Percentiles rank a stretch among this genome's conserved stretches.
Conservation (phyloP, 768 basidiomycete genomes). For the Phlebiopsis gigantea region DNA sequence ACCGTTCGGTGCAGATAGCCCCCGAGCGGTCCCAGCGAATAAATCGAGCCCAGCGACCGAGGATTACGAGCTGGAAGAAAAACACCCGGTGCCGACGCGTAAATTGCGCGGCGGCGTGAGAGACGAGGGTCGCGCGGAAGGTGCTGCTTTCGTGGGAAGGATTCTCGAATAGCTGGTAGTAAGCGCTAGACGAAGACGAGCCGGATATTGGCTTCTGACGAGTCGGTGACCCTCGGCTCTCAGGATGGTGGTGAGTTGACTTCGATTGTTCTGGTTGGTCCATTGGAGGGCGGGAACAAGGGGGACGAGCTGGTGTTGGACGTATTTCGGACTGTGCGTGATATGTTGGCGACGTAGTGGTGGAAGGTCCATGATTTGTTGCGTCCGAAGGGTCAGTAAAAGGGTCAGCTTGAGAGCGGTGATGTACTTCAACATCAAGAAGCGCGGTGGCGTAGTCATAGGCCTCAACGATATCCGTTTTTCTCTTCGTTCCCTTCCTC, state of each 20-base stretch:
- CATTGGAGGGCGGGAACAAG: background rate
- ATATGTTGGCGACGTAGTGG: background rate
- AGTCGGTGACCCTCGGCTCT: background rate
- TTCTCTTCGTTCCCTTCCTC: background rate
- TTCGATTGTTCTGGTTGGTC: background rate
- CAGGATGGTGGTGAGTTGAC: background rate
- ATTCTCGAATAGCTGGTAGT: background rate
- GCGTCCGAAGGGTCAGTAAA: background rate
- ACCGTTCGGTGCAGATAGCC: background rate
- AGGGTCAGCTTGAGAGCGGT: background rate
- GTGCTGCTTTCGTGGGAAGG: background rate
- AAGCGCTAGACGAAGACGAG: background rate
- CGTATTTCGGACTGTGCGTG: too few species aligned
- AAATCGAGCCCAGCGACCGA: constrained; percentile 13
- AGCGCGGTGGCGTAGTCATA: background rate
- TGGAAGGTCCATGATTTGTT: background rate
- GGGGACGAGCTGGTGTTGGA: background rate
- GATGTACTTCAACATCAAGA: background rate
- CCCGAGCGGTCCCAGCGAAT: constrained; percentile 3
- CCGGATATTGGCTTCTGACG: background rate
- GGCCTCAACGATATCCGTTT: background rate
- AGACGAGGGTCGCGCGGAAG: background rate
- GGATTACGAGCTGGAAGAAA: background rate
- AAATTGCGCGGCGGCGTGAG: background rate
- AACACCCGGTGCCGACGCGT: background rate